phyloP scores from a whole-genome alignment of 495 filamentous ascomycete species.

The Massariosphaeria phaeospora region DNA sequence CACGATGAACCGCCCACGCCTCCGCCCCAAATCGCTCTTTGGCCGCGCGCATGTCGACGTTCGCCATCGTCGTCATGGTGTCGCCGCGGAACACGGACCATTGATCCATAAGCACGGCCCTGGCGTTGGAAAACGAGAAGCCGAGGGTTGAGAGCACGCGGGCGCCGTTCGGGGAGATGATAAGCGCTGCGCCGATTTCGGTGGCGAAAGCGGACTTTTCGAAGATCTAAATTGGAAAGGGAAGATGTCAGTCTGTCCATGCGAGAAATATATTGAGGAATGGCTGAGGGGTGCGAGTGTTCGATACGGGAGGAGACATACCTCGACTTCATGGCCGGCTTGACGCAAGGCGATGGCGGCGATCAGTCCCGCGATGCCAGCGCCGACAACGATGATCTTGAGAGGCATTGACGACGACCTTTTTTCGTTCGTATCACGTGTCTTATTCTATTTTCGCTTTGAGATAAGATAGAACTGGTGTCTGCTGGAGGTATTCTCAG shows the following conservation, averaged over 20 bases:
- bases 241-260: too few species aligned
- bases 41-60: neutral
- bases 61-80: constrained; percentile 32
- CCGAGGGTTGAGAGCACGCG: constrained; percentile 48
- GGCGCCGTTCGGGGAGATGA: constrained; percentile 49
- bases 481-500: too few species aligned
- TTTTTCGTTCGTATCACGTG: too few species aligned
- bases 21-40: constrained; percentile 29
- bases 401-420: too few species aligned
- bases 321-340: constrained; percentile 35
- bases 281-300: too few species aligned
- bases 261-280: too few species aligned
- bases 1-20: constrained; percentile 49
- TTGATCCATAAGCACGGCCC: constrained; percentile 30
- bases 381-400: constrained; percentile 34
- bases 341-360: constrained; percentile 33
- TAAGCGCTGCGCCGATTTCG: constrained; percentile 54
- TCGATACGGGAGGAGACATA: too few species aligned
- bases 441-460: too few species aligned
- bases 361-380: constrained; percentile 35
- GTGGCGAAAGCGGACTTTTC: constrained; percentile 51
- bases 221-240: too few species aligned
- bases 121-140: constrained; percentile 42
- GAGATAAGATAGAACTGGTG: too few species aligned
- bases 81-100: constrained; percentile 26